Base-by-base conservation (phyloP, 2,329 filamentous ascomycete genomes). In the Aspergillus oerlinghausenensis region DNA sequence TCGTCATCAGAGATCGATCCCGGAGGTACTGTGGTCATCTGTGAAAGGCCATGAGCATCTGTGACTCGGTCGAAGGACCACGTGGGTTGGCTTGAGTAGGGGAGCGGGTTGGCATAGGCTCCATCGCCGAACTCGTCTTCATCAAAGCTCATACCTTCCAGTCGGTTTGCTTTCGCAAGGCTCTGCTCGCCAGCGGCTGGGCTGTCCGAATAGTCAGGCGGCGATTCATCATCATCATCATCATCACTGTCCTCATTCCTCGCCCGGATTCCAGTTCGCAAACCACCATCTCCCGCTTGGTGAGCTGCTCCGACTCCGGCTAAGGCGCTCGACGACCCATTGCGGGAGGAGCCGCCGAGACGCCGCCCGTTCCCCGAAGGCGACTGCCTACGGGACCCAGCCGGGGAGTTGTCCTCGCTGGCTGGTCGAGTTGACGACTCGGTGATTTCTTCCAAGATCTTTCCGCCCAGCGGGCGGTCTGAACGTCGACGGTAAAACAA, bases 401-500 rank as follows among this genome's bases (percentile, higher is more conserved):
- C 56, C 25, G 67, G 70, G 11, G 78, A 76, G 42, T 79, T 76
- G 56, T 73, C 71, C 51, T 84, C 82, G 52, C 73, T 79, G 57
- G 77, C 77, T 51, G 75, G 71, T 52, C 80, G 75, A 58, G 82
- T 81, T 61, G 83, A 89, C 55, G 82, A 79, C 52, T 86, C 82
- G 54, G 90, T 79, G 51, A 96, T 85, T 62, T 87, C 79, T 64
- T 87, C 83, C 58, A 97, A 87, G 52, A 83, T 83, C 48, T 87
- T 82, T 26, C 92, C 92, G 56, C 94, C 94, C 63, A 99, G 84
- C 60, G 91, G 89, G 60, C 75, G 76, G 7, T 83, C 80, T 4
- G 91, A 90, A 61, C 91, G 88, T 56, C 94, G 89, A 43, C 94
- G 90, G 77, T 99, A 99, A 80, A 99, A 99, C 35, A 99, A 81